Base-by-base conservation (phyloP, 495 filamentous ascomycete genomes). In the Xylaria curta region DNA sequence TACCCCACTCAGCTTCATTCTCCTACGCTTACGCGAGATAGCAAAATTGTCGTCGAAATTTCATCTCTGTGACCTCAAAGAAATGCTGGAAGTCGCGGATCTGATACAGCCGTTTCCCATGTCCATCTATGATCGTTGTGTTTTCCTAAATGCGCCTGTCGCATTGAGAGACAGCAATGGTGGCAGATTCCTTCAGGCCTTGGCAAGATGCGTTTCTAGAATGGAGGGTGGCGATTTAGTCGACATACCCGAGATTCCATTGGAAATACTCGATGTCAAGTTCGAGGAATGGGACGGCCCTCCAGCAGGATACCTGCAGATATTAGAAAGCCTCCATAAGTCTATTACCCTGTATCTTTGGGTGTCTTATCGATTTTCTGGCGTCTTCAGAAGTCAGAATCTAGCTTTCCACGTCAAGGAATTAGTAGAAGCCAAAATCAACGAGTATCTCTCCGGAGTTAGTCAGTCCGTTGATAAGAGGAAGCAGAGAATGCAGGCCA, bases 341-440 rank as follows among this genome's bases (percentile, higher is more conserved):
- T 83, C 88, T 19, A 80, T 98, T 42, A 91, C 95, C 24, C 80
- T 95, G 24, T 99, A 97, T 75, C 84, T 95, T 9, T 99, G 96
- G 96, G 85, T 98, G 78, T 88, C 85, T 60, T 91, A 89, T 77
- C 89, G 89, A 15, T 91, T 87, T 76, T 85, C 90, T 13, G 93
- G 94, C 63, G 86, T 97, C 13, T 97, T 98, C 78, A 87, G 86
- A 13, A 92, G 91, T 72, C 89, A 94, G 72, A 85, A 85, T 36
- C 87, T 97, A 28, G 94, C 93, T 1, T 88, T 91, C 64, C 91
- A 97, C 79, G 88, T 93, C 46, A 98, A 98, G 80, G 77, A 80
- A 24, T 72, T 97, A 60, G 91, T 94, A 19, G 95, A 98, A 82
- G 84, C 88, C 36, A 88, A 86, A 76, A 97, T 99, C 78, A 87